phyloP scores from a whole-genome alignment of 306 rosid genomes.

The Ormosia emarginata region DNA sequence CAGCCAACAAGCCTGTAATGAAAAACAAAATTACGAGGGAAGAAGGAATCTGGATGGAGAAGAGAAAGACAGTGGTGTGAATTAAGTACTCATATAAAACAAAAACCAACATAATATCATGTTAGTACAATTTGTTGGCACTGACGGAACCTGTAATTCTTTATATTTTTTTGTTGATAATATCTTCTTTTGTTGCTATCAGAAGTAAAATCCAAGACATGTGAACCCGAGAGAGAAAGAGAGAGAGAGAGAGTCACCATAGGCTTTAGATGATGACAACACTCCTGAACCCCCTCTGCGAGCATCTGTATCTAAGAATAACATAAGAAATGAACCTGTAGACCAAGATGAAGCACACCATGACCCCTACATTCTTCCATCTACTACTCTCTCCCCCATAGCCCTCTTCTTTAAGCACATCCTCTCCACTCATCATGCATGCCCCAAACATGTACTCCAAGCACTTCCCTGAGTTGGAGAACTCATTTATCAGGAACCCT shows the following conservation, averaged over 20 bases:
- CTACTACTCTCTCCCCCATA: constrained; percentile 67
- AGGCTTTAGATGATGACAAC: constrained; percentile 32
- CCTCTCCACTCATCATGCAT: constrained; percentile 62
- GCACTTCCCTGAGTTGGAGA: constrained; percentile 83
- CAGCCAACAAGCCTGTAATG: constrained; percentile 9
- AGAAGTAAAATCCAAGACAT: constrained; percentile 49
- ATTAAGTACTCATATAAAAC: constrained; percentile 27
- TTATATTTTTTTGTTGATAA: constrained; percentile 6
- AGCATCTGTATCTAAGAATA: constrained; percentile 77
- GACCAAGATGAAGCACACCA: constrained; percentile 75
- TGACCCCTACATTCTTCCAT: constrained; percentile 78
- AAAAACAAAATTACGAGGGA: neutral
- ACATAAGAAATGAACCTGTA: constrained; percentile 92
- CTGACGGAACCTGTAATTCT: constrained; percentile 24
- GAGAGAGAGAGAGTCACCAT: constrained; percentile 16
- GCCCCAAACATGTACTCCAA: constrained; percentile 68
- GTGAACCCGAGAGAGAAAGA: constrained; percentile 30
- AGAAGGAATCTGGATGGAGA: constrained; percentile 26
- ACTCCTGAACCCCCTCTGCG: constrained; percentile 45
- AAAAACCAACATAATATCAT: constrained; percentile 27
- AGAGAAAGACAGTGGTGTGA: constrained; percentile 13
- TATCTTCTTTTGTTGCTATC: constrained; percentile 38
- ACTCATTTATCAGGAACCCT: constrained; percentile 88
- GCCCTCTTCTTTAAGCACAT: constrained; percentile 76
- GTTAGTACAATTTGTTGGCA: constrained; percentile 44